Conservation (phyloP, 2,329 filamentous ascomycete species). For the Talaromyces albobiverticillius region DNA sequence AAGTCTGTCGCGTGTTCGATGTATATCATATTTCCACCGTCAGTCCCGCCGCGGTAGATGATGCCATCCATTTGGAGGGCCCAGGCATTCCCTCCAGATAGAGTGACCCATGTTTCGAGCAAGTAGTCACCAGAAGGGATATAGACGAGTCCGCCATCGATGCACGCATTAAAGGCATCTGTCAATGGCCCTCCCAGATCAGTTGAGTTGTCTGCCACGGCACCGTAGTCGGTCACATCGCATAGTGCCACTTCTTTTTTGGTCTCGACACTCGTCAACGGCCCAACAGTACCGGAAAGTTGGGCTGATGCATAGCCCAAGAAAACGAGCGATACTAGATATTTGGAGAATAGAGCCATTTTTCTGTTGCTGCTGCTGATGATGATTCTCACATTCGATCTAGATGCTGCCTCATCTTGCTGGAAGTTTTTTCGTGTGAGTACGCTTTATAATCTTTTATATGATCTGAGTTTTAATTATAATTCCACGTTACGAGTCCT, state of each 20-base stretch:
- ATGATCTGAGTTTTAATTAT: background rate
- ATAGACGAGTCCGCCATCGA: slow-evolving; percentile 49
- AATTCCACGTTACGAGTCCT: background rate
- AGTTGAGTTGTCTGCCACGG: slow-evolving; percentile 49
- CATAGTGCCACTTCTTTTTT: slow-evolving; percentile 52
- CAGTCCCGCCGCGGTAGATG: slow-evolving; percentile 51
- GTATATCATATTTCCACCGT: slow-evolving; percentile 53
- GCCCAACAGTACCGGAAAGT: slow-evolving; percentile 45
- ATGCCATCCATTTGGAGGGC: slow-evolving; percentile 55
- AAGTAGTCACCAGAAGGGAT: slow-evolving; percentile 52
- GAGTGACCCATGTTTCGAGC: slow-evolving; percentile 49
- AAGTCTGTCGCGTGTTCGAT: slow-evolving; percentile 49
- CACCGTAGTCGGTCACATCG: slow-evolving; percentile 54
- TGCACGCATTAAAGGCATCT: slow-evolving; percentile 52
- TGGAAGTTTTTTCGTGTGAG: background rate
- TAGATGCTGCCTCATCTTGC: too few species aligned
- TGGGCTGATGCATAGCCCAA: slow-evolving; percentile 27
- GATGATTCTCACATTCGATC: too few species aligned
- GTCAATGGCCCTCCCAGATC: slow-evolving; percentile 50
- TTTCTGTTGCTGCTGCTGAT: too few species aligned
- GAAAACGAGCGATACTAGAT: background rate
- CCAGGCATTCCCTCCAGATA: slow-evolving; percentile 48
- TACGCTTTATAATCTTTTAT: background rate
- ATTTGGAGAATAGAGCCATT: background rate
- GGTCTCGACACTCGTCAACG: slow-evolving; percentile 37